Percentiles rank a stretch among this genome's conserved stretches.
These are phyloP conservation scores for Verbena officinalis DNA, from an alignment of 257 asterid genomes.

Conservation along the genomic window DNA sequence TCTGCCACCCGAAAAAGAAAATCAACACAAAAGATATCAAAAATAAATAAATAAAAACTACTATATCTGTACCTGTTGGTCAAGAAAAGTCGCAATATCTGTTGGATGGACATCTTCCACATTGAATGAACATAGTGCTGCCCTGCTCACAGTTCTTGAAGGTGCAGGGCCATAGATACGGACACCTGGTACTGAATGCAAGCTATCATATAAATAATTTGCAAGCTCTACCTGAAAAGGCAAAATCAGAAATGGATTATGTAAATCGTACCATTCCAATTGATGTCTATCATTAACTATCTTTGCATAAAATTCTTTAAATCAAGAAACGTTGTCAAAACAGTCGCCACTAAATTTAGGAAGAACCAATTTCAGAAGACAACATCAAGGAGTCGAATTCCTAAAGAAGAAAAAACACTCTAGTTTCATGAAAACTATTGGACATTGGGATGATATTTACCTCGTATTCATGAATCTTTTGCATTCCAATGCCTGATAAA, in stretches of 20 bases:
- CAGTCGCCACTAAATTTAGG: background rate
- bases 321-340: background rate
- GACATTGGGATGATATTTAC: constrained; percentile 35
- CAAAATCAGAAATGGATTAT: background rate
- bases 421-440: background rate
- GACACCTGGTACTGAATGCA: constrained; percentile 55
- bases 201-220: constrained; percentile 59
- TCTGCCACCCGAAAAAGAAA: background rate
- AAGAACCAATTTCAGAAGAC: constrained; percentile 3
- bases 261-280: constrained; percentile 8
- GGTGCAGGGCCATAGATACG: constrained; percentile 89
- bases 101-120: constrained; percentile 85
- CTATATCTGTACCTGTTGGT: constrained; percentile 85
- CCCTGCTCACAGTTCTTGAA: constrained; percentile 60
- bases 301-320: background rate
- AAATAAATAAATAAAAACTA: too few relatives aligned
- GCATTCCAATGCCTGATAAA: constrained; percentile 88
- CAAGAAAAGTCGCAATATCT: constrained; percentile 83
- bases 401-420: background rate
- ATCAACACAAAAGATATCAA: background rate
- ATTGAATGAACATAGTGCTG: constrained; percentile 91
- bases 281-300: background rate
- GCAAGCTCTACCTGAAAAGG: constrained; percentile 67
- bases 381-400: background rate
- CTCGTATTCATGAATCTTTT: constrained; percentile 88